Conservation (phyloP, 495 filamentous ascomycete species). For the Penicillium tannophilum region DNA sequence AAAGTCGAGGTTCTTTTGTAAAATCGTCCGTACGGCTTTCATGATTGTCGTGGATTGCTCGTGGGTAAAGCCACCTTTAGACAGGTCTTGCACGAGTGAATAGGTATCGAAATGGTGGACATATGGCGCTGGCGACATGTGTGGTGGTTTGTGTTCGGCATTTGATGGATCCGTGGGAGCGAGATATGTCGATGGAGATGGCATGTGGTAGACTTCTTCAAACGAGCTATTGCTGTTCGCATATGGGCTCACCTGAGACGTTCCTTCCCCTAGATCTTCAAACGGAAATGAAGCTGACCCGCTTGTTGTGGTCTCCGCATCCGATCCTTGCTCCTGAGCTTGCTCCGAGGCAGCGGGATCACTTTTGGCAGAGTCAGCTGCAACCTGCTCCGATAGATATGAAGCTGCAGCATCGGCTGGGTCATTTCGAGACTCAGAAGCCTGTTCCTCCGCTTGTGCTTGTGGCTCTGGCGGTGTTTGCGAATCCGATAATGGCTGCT, state of each 20-base stretch:
- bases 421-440: background rate
- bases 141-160: conserved; percentile 58
- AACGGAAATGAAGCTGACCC: conserved; percentile 22
- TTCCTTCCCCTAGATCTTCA: conserved; percentile 34
- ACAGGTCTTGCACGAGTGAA: conserved; percentile 75
- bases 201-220: conserved; percentile 66
- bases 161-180: conserved; percentile 32
- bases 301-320: conserved; percentile 21
- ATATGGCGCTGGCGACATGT: conserved; percentile 73
- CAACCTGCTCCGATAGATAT: conserved; percentile 11
- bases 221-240: conserved; percentile 50
- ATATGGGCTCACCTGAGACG: conserved; percentile 25
- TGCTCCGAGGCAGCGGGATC: conserved; percentile 22
- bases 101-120: conserved; percentile 98
- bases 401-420: conserved; percentile 8
- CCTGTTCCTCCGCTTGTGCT: conserved; percentile 1
- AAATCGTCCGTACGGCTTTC: conserved; percentile 78
- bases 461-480: conserved; percentile 7
- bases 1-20: conserved; percentile 76
- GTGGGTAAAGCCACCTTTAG: conserved; percentile 65
- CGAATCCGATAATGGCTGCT: conserved; percentile 9
- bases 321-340: conserved; percentile 22
- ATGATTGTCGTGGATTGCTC: conserved; percentile 77
- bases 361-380: conserved; percentile 21
- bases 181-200: conserved; percentile 43